Evolutionary conservation across 495 filamentous ascomycete species (phyloP), one percentile per base, ranked within the genome.

Genomic region (Rhizodiscina lignyota): DNA sequence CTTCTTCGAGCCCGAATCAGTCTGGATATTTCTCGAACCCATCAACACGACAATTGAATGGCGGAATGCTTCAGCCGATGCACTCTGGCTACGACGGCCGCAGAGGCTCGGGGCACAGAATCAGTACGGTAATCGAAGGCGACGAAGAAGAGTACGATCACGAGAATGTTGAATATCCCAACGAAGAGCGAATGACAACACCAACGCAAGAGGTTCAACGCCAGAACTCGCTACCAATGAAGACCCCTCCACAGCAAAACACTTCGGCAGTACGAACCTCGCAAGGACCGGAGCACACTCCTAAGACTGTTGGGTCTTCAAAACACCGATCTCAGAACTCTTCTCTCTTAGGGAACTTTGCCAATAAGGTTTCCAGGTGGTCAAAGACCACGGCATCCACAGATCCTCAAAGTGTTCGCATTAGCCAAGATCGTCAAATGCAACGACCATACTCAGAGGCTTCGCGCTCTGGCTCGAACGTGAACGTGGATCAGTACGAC

Each of bases 361-460:
- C 59, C 82, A 84, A 18, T 92, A 86, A 56, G 39, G 81, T 94
- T 40, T 96, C 91, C 10, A 74, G 89, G 21, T 99, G 89, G 89
- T 94, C 87, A 3, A 86, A 89, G 56, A 94, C 89, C 16, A 96
- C 89, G 3, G 68, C 85, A 17, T 89, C 91, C 2, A 77, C 78
- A n/a, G 63, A 65, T 40, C 10, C 10, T 8, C 17, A 10, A 16
- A 18, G 30, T 13, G 59, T 62, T 42, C 62, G 68, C 39, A 65
- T 61, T 45, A 71, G 60, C 48, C 48, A 47, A 13, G 41, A 38
- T 2, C 13, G 5, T 20, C 60, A 61, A 26, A 64, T 65, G 34
- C 60, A 68, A 34, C 64, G 63, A 12, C 62, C 68, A 12, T 60
- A 58, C 27, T 75, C 69, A 10, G 64, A 68, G 32, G 55, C 43